A percentile compares a stretch with the other conserved stretches of the same genome.
Conservation (phyloP, 495 filamentous ascomycete species). For the Penicillium dipodomyicola region DNA sequence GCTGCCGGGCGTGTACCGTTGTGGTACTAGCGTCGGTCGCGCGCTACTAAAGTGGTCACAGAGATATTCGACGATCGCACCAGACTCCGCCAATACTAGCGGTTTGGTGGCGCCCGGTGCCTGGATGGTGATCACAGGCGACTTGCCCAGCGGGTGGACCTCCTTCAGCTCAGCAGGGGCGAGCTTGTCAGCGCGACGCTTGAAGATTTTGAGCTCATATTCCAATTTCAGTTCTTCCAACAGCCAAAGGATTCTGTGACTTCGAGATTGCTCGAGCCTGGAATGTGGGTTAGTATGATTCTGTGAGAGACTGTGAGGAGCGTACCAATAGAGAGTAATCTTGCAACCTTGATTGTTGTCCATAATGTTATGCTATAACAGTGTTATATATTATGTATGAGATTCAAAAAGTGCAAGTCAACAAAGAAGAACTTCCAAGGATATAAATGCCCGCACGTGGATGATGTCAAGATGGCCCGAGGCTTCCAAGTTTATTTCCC, state of each 20-base stretch:
- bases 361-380: constrained; percentile 17
- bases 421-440: too few relatives aligned
- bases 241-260: constrained; percentile 85
- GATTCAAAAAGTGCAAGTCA: not conserved
- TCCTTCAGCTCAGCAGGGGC: constrained; percentile 72
- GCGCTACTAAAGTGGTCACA: constrained; percentile 63
- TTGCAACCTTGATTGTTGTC: constrained; percentile 51
- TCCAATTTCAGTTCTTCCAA: constrained; percentile 78
- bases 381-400: not conserved
- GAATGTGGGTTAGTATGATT: constrained; percentile 2
- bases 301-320: not conserved
- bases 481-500: constrained; percentile 12
- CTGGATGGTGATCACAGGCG: constrained; percentile 67
- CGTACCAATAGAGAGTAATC: constrained; percentile 74
- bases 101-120: constrained; percentile 45
- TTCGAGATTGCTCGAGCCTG: constrained; percentile 54
- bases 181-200: constrained; percentile 56
- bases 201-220: constrained; percentile 75
- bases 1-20: constrained; percentile 51
- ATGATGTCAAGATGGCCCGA: constrained; percentile 30
- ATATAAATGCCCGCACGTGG: not conserved
- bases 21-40: constrained; percentile 55
- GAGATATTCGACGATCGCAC: constrained; percentile 76
- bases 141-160: constrained; percentile 83
- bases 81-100: constrained; percentile 75